A percentile compares a stretch with the other conserved stretches of the same genome.
phyloP scores from a whole-genome alignment of 306 rosid genomes.

The Myrica gale region DNA sequence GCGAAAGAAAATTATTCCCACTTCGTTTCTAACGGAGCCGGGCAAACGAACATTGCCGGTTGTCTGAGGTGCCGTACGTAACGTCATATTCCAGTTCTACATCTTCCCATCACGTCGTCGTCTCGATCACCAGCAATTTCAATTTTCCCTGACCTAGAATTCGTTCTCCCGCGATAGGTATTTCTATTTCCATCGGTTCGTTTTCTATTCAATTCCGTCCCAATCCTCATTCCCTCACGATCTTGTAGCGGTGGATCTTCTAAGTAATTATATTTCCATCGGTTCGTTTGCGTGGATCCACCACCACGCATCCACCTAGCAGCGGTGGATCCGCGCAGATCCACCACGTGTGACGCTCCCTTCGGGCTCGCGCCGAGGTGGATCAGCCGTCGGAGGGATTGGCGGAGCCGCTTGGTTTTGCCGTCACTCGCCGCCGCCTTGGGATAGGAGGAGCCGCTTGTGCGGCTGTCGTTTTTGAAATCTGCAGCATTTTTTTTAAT shows the following conservation, averaged over 20 bases:
- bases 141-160: slow-evolving; percentile 12
- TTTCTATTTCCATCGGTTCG: slow-evolving; percentile 6
- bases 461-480: no score
- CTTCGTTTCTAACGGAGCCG: not conserved
- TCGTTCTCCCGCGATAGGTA: slow-evolving; percentile 19
- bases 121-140: slow-evolving; percentile 17
- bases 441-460: no score
- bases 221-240: not conserved
- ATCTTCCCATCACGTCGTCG: slow-evolving; percentile 1
- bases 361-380: no score
- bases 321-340: no score
- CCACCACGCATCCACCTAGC: no score
- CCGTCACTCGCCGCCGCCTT: no score
- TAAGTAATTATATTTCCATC: no score
- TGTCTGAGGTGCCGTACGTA: slow-evolving; percentile 24
- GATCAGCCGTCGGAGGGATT: no score
- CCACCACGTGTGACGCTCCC: no score
- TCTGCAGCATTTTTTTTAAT: no score
- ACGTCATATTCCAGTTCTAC: not conserved
- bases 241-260: not conserved
- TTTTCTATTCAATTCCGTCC: slow-evolving; percentile 1
- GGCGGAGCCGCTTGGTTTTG: no score
- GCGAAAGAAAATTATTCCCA: slow-evolving; percentile 4
- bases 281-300: no score
- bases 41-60: slow-evolving; percentile 24